Conservation (phyloP, 352 stramenopile species). For the Phytophthora citricola region DNA sequence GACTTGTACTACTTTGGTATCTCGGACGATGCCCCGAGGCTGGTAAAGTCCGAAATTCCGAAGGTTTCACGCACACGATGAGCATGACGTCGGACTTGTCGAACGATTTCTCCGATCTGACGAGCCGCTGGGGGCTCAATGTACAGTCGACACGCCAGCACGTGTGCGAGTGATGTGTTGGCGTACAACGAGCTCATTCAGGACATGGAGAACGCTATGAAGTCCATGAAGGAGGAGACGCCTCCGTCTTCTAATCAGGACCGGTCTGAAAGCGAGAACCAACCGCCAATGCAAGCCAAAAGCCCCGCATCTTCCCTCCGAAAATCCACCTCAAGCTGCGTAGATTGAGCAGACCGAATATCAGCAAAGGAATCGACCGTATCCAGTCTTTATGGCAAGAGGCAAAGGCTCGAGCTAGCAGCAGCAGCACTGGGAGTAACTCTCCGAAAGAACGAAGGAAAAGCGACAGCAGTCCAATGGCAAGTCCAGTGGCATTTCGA, state of each 20-base stretch:
- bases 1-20: constrained; percentile 70
- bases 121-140: constrained; percentile 42
- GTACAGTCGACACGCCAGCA: constrained; percentile 56
- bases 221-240: constrained; percentile 23
- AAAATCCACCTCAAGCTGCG: constrained; percentile 38
- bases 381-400: constrained; percentile 38
- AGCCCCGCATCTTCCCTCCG: constrained; percentile 12
- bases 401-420: constrained; percentile 30
- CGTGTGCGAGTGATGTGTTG: constrained; percentile 62
- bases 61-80: constrained; percentile 16
- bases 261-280: constrained; percentile 7
- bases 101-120: constrained; percentile 31
- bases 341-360: constrained; percentile 18
- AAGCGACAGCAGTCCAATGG: constrained; percentile 8
- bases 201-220: constrained; percentile 56
- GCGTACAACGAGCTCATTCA: constrained; percentile 74
- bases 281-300: constrained; percentile 13
- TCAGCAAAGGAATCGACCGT: constrained; percentile 33
- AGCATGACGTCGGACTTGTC: constrained; percentile 36
- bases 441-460: constrained; percentile 24
- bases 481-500: constrained; percentile 21
- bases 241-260: constrained; percentile 33
- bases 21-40: constrained; percentile 36
- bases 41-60: constrained; percentile 4
- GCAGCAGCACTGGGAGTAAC: constrained; percentile 26